Evolutionary conservation across 179 eudicot genomes (phyloP).

Genomic region (Silene vulgaris): DNA sequence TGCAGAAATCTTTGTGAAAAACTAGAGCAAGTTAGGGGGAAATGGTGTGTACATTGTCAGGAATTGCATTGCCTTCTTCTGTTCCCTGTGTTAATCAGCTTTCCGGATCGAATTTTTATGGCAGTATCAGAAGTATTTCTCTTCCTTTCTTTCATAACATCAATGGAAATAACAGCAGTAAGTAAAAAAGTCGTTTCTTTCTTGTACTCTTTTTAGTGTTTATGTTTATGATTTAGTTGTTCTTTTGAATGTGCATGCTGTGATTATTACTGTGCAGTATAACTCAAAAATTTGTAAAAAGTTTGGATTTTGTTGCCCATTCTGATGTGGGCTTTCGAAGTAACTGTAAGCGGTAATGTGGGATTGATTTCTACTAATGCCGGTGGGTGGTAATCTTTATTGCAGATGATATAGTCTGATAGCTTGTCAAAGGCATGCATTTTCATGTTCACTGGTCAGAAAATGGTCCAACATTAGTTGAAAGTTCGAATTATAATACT

Average conservation of each 20-base stretch:
- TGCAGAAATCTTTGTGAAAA: slow-evolving; percentile 1
- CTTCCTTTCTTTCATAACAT: slow-evolving; percentile 30
- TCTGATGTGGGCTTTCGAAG: not conserved
- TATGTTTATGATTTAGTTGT: slow-evolving; percentile 4
- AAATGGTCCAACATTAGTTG: not conserved
- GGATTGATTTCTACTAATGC: not conserved
- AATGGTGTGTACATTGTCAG: slow-evolving; percentile 53
- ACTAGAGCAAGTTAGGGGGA: not conserved
- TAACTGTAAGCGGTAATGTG: not conserved
- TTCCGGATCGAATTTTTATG: slow-evolving; percentile 31
- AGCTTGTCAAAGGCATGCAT: not conserved
- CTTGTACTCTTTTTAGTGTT: slow-evolving; percentile 28
- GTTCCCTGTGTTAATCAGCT: slow-evolving; percentile 30
- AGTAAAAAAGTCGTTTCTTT: slow-evolving; percentile 14
- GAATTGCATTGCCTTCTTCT: slow-evolving; percentile 39
- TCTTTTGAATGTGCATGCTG: slow-evolving; percentile 9
- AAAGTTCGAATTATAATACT: not conserved
- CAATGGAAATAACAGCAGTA: slow-evolving; percentile 23
- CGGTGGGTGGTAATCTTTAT: not conserved
- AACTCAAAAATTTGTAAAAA: not conserved
- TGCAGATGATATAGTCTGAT: no score
- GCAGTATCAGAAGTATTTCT: slow-evolving; percentile 21
- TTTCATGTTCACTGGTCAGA: not conserved
- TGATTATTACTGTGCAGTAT: not conserved
- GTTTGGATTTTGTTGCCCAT: not conserved